Evolutionary conservation across 2,329 filamentous ascomycete species (phyloP), one percentile per base, ranked within the genome.

Genomic region (Ceratocystis alfenasii): DNA sequence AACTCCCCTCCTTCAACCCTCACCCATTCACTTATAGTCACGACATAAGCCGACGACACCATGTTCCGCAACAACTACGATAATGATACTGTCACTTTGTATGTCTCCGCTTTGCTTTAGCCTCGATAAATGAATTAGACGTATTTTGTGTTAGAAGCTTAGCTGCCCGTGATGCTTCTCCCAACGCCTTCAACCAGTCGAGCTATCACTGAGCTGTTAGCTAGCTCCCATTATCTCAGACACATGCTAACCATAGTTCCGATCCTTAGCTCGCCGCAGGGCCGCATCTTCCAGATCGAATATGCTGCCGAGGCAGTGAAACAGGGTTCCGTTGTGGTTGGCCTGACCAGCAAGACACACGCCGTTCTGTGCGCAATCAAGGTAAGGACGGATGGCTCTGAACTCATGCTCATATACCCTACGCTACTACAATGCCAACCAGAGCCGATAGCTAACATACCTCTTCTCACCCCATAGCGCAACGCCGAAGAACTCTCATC

Each of bases 51-150:
- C 64, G 45, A 62, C 62, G 68, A 70, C 83, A 86, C 74, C 74
- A 97, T 99, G 94, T 99, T 99, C 81, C 86, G 94, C 79, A 99
- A 99, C 83, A 97, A 97, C 80, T 99, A 99, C 83, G 94, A 99
- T 81, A 99, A 99, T 86, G 94, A 99, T 79, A 95, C 93, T 70
- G 92, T 97, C 79, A 99, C 94, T 79, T 99, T 97, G 91, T 96
- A 83, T 79, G 87, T 78, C 74, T 69, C 25, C 25, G n/a, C n/a
- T n/a, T 3, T 20, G 25, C 28, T 7, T 6, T 17, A 4, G 28
- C 20, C 1, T 36, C 20, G 10, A 33, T 53, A 15, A 15, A 22
- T 53, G 20, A 53, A 10, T 15, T 17, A 15, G 48, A 10, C 25
- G 22, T 12, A 28, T 25, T 15, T 28, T 12, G 33, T 15, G n/a